Percentiles rank a stretch among this genome's conserved stretches.
These are phyloP conservation scores for Trebouxia sp. DNA, from an alignment of 139 green algal species.

Conservation along the genomic window DNA sequence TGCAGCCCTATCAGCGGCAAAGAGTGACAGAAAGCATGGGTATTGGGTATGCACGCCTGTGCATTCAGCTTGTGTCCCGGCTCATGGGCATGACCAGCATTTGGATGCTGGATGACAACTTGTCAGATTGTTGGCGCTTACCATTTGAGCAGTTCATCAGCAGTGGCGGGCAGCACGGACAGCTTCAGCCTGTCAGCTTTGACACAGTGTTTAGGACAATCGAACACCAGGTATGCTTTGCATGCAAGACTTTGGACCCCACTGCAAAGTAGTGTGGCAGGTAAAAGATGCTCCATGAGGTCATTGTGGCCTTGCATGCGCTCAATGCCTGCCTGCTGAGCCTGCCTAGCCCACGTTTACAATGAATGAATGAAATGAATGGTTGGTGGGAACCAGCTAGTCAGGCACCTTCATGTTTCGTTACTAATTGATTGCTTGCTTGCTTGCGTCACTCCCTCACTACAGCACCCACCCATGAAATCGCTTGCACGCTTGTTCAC, in stretches of 20 bases:
- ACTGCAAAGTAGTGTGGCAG: no score
- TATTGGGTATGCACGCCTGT: background rate
- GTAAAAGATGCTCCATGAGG: no score
- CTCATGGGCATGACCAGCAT: background rate
- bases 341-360: no score
- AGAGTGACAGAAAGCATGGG: background rate
- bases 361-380: no score
- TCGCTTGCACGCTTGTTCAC: no score
- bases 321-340: no score
- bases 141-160: background rate
- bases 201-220: background rate
- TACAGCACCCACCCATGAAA: no score
- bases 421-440: no score
- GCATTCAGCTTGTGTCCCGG: background rate
- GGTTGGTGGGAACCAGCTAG: no score
- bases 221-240: background rate
- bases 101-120: constrained; percentile 1
- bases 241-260: background rate
- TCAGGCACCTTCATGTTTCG: no score
- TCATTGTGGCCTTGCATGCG: no score
- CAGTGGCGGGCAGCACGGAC: background rate
- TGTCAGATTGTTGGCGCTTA: background rate
- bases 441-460: no score
- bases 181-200: background rate
- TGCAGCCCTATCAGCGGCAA: background rate